Conservation (phyloP, 2,329 filamentous ascomycete genomes). For the Dactylellina cionopaga region DNA sequence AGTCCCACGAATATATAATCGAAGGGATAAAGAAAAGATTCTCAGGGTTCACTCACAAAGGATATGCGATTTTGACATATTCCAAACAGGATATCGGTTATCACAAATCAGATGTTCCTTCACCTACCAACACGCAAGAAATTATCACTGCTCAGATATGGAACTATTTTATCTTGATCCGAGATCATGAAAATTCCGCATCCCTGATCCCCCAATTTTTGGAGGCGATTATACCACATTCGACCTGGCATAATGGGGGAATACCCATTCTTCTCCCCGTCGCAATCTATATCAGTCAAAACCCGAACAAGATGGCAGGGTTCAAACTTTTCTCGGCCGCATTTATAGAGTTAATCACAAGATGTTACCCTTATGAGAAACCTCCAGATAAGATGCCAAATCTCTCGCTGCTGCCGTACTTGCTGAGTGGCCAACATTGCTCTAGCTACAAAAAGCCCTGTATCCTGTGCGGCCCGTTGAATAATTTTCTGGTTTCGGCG, state of each 20-base stretch:
- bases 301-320: background rate
- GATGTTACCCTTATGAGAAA: background rate
- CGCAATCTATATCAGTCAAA: background rate
- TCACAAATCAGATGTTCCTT: background rate
- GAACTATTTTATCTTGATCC: background rate
- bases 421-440: too few relatives aligned
- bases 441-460: background rate
- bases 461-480: background rate
- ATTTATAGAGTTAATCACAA: background rate
- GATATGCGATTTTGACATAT: background rate
- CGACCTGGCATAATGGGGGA: background rate
- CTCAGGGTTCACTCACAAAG: background rate
- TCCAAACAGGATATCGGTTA: background rate
- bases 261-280: background rate
- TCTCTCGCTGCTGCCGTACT: background rate
- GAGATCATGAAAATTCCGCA: background rate
- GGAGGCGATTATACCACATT: background rate
- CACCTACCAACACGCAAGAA: background rate
- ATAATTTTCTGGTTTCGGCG: conserved; percentile 2
- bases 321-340: background rate
- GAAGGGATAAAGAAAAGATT: conserved; percentile 13
- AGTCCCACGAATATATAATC: conserved; percentile 9
- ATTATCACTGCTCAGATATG: background rate
- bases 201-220: background rate
- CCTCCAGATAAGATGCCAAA: background rate